A percentile compares a stretch with the other conserved stretches of the same genome.
phyloP scores from a whole-genome alignment of 1,139 yeast species.

The Blastobotrys buckinghamii region DNA sequence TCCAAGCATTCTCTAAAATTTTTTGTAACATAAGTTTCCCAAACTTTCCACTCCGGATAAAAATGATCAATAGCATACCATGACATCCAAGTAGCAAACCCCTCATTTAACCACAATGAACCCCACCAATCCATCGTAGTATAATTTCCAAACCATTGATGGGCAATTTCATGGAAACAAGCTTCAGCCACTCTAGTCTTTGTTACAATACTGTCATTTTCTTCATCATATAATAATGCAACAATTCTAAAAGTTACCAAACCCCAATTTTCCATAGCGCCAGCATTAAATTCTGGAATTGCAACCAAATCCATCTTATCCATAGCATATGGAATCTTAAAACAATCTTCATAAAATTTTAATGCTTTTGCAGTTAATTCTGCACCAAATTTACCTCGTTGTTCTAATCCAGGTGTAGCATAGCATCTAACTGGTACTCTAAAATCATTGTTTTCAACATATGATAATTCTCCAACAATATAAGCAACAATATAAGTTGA shows the following conservation, averaged over 20 bases:
- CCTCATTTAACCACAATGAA: constrained; percentile 77
- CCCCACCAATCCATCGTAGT: constrained; percentile 89
- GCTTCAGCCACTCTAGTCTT: constrained; percentile 72
- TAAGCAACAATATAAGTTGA: constrained; percentile 79
- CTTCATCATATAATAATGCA: constrained; percentile 58
- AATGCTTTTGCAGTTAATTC: constrained; percentile 61
- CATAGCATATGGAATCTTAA: constrained; percentile 61
- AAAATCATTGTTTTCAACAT: constrained; percentile 59
- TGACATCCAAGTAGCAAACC: constrained; percentile 79
- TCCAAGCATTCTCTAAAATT: constrained; percentile 58
- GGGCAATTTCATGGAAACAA: constrained; percentile 75
- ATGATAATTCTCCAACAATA: constrained; percentile 73
- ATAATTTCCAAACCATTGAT: constrained; percentile 79
- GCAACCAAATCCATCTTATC: constrained; percentile 73
- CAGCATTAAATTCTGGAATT: constrained; percentile 68
- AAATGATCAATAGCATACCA: constrained; percentile 60
- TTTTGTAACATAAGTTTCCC: constrained; percentile 56
- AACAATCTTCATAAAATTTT: constrained; percentile 58
- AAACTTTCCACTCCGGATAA: constrained; percentile 68
- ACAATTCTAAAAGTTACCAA: constrained; percentile 67
- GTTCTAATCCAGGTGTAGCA: constrained; percentile 61
- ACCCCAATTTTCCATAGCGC: constrained; percentile 85
- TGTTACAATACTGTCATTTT: constrained; percentile 41
- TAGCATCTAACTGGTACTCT: constrained; percentile 65
- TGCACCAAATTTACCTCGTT: constrained; percentile 60